Evolutionary conservation across 768 basidiomycete species (phyloP), one percentile per base, ranked within the genome.

Genomic region (Boletus rubescentipes): DNA sequence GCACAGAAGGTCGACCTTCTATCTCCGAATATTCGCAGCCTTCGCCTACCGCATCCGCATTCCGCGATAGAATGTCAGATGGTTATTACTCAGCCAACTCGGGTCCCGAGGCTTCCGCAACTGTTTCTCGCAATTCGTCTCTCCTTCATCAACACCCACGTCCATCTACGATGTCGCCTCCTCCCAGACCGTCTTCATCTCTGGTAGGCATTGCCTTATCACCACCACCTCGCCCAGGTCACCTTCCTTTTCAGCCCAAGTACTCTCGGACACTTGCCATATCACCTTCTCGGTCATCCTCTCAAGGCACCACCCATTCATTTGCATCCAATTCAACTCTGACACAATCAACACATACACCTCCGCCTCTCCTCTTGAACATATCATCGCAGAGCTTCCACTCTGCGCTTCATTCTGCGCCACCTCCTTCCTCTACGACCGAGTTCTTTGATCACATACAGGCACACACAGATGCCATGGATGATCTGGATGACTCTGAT

Each of bases 1-100:
- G 77, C 69, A 57, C 60, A 16, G 65, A 67, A 12, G 61, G 63
- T 16, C 77, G 85, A 37, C 80, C 74, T 4, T 87, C 87, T 18
- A 58, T 84, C 29, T 88, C 87, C 12, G 81, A 84, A 49, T 86
- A 86, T 66, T 85, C 86, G 10, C 82, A 84, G 58, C 77, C 80
- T 5, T 91, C 89, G 10, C 89, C 89, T 2, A 87, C 88, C 4
- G 83, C 78, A 7, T 90, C 89, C n/a, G 87, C 86, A n/a, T 91
- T 91, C 71, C 81, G 82, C 26, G 87, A 89, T 59, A 81, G 69
- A 48, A 67, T 60, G 61, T 72, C 71, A 1, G 65, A 71, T 8
- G 63, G 69, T 35, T 71, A 72, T 51, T 71, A 71, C 45, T 71
- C 69, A 26, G 61, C 61, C 2, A 39, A 53, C 18, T 69, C 67